Evolutionary conservation across 345 rosid species (phyloP).

Genomic region (Arabis alpina): DNA sequence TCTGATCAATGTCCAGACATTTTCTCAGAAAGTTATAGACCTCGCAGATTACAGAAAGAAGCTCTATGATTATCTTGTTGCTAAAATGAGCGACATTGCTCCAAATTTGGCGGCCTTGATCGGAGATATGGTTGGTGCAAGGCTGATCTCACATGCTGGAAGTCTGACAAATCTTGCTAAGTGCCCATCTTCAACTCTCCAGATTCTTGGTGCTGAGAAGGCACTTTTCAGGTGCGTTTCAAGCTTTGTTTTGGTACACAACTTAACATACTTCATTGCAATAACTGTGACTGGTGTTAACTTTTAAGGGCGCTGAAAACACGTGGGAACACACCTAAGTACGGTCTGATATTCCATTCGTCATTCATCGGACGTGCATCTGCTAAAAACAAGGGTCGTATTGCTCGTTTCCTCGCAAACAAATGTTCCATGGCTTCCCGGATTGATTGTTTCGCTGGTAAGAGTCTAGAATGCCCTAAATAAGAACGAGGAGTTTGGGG

Average conservation of each 20-base stretch:
- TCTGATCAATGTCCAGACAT: constrained; percentile 78
- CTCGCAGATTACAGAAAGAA: constrained; percentile 89
- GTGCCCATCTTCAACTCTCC: constrained; percentile 98
- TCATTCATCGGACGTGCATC: constrained; percentile 91
- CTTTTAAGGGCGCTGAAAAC: constrained; percentile 82
- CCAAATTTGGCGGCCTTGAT: constrained; percentile 93
- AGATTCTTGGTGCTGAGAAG: constrained; percentile 95
- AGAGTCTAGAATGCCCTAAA: not conserved
- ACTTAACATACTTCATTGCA: not conserved
- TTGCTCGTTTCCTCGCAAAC: constrained; percentile 96
- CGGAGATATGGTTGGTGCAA: constrained; percentile 93
- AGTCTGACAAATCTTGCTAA: constrained; percentile 97
- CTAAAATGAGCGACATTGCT: constrained; percentile 94
- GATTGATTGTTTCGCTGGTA: constrained; percentile 94
- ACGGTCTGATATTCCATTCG: constrained; percentile 93
- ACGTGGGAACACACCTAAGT: constrained; percentile 95
- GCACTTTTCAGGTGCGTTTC: constrained; percentile 80
- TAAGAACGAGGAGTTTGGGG: not conserved
- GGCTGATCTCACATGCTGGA: constrained; percentile 96
- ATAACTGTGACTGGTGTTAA: constrained; percentile 3
- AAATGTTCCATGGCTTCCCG: constrained; percentile 96
- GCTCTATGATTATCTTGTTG: constrained; percentile 77
- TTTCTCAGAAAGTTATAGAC: constrained; percentile 85
- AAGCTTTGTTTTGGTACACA: not conserved
- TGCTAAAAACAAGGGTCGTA: constrained; percentile 90